These are phyloP conservation scores for Babesia microti DNA, from an alignment of 169 alveolate genomes.

Conservation along the genomic window DNA sequence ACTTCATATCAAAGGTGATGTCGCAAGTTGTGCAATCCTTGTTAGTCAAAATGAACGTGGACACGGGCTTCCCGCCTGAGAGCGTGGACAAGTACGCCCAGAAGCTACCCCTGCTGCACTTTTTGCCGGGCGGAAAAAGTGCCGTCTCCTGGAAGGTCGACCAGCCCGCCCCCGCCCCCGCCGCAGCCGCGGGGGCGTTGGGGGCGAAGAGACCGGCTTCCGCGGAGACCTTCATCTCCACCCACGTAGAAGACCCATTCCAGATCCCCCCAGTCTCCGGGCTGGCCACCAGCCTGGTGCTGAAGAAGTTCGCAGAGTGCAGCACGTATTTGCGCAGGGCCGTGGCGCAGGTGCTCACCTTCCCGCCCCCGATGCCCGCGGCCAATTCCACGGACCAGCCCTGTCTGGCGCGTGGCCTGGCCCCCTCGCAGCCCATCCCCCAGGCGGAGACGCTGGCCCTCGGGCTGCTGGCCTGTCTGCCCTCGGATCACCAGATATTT, in stretches of 20 bases:
- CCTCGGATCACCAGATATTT: slow-evolving; percentile 50
- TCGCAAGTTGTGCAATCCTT: no score
- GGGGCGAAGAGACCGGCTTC: not conserved
- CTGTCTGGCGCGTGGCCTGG: slow-evolving; percentile 20
- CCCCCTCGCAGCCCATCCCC: slow-evolving; percentile 30
- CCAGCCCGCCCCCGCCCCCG: not conserved
- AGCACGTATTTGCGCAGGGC: slow-evolving; percentile 46
- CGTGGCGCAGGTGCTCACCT: slow-evolving; percentile 42
- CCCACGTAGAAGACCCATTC: slow-evolving; percentile 26
- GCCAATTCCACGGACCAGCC: slow-evolving; percentile 40
- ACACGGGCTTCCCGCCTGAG: no score
- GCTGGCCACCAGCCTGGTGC: slow-evolving; percentile 34
- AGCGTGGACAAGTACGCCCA: no score
- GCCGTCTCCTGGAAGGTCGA: not conserved
- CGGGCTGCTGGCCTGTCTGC: slow-evolving; percentile 49
- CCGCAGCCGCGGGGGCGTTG: slow-evolving; percentile 1
- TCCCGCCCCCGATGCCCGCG: slow-evolving; percentile 52
- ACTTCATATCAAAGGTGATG: no score
- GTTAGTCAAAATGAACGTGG: no score
- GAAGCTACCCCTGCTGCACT: no score
- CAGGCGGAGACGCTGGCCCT: slow-evolving; percentile 48
- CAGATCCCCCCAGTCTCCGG: slow-evolving; percentile 40
- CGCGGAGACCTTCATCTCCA: slow-evolving; percentile 18
- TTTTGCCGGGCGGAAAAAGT: not conserved
- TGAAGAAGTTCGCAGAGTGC: slow-evolving; percentile 31